Conservation (phyloP, 306 rosid species). For the Fragaria vesca region DNA sequence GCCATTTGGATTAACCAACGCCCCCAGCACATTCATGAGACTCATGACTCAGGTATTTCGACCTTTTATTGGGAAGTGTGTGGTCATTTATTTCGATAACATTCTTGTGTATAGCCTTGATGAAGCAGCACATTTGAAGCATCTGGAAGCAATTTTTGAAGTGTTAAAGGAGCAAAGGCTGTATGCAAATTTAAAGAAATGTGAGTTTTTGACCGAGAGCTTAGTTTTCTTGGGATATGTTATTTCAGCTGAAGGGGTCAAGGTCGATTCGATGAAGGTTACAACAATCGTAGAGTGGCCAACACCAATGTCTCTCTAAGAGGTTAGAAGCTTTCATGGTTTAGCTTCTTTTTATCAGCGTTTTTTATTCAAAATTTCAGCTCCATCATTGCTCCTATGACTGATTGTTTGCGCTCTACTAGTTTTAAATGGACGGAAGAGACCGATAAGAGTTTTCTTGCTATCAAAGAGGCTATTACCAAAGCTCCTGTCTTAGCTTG, state of each 20-base stretch:
- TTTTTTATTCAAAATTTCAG: neutral
- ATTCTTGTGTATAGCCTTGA: neutral
- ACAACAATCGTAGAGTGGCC: neutral
- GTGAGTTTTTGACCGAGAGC: neutral
- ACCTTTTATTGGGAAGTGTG: neutral
- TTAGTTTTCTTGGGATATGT: neutral
- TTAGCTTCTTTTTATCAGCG: neutral
- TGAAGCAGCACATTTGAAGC: neutral
- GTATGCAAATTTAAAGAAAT: neutral
- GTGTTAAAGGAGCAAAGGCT: neutral
- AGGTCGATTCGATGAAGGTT: neutral
- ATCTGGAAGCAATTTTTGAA: neutral
- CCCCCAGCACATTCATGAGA: neutral
- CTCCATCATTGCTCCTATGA: too few species aligned
- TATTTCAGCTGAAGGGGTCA: neutral
- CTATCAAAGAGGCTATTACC: neutral
- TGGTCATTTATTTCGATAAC: neutral
- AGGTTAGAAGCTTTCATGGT: neutral
- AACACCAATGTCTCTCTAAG: neutral
- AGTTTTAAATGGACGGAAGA: too few species aligned
- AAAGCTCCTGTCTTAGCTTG: neutral
- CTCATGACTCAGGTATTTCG: neutral
- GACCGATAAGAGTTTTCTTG: too few species aligned
- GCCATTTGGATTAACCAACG: neutral
- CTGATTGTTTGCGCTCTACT: too few species aligned